phyloP scores from a whole-genome alignment of 176 grass and related monocot species.

The Oryza meridionalis region DNA sequence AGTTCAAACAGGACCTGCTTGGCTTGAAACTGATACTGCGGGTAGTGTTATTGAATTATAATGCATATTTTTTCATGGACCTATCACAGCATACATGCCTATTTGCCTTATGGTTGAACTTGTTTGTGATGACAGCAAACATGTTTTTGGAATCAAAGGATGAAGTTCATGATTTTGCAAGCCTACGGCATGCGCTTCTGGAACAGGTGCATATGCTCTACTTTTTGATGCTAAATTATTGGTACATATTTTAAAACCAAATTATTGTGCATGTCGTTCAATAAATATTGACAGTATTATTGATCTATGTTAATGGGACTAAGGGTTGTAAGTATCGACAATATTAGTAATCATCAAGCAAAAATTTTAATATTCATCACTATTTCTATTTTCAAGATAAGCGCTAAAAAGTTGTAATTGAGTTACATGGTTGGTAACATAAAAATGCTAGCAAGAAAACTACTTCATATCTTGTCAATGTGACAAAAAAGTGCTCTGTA shows the following conservation, averaged over 20 bases:
- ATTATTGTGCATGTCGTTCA: slow-evolving; percentile 14
- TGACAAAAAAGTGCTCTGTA: background rate
- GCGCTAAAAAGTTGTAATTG: background rate
- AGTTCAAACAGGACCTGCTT: slow-evolving; percentile 57
- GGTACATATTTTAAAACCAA: slow-evolving; percentile 18
- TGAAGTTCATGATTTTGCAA: slow-evolving; percentile 71
- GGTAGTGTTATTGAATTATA: slow-evolving; percentile 65
- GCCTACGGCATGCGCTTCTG: slow-evolving; percentile 68
- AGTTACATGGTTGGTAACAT: slow-evolving; percentile 14
- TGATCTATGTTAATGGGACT: background rate
- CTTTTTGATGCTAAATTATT: slow-evolving; percentile 18
- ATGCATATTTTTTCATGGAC: slow-evolving; percentile 21
- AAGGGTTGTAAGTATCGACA: background rate
- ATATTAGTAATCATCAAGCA: background rate
- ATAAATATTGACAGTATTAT: slow-evolving; percentile 1
- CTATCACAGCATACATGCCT: background rate
- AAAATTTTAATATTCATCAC: background rate
- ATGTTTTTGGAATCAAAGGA: slow-evolving; percentile 75
- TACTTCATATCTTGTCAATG: background rate
- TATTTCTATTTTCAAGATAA: slow-evolving; percentile 9
- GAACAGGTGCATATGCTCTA: slow-evolving; percentile 72
- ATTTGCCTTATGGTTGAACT: slow-evolving; percentile 49
- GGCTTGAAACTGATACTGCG: slow-evolving; percentile 75
- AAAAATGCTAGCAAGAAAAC: slow-evolving; percentile 1
- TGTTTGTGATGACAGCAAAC: slow-evolving; percentile 65